These are phyloP conservation scores for Trametes cingulata DNA, from an alignment of 768 basidiomycete genomes.

Conservation along the genomic window DNA sequence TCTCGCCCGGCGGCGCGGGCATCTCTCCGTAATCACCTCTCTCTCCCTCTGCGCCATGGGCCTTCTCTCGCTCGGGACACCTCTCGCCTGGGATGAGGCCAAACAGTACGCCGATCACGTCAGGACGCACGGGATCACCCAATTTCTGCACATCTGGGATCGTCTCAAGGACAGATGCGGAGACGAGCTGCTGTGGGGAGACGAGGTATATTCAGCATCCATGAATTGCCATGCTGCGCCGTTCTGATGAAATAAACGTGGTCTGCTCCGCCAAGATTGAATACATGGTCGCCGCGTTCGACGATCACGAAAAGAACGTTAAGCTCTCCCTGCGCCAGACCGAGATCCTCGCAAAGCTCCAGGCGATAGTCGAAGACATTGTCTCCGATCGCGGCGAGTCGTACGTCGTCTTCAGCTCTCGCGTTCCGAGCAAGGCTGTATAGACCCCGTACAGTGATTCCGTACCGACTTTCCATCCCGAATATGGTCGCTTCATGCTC, in stretches of 20 bases:
- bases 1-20: slow-evolving; percentile 1
- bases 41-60: slow-evolving; percentile 61
- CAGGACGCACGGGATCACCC: slow-evolving; percentile 87
- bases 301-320: slow-evolving; percentile 76
- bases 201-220: slow-evolving; percentile 65
- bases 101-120: slow-evolving; percentile 89
- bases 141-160: slow-evolving; percentile 94
- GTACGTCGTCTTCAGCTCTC: slow-evolving; percentile 41
- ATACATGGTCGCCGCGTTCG: slow-evolving; percentile 91
- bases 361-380: slow-evolving; percentile 66
- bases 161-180: slow-evolving; percentile 87
- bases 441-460: slow-evolving; percentile 47
- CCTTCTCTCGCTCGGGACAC: slow-evolving; percentile 88
- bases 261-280: slow-evolving; percentile 68
- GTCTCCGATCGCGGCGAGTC: slow-evolving; percentile 56
- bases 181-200: slow-evolving; percentile 95
- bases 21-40: neutral
- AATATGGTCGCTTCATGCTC: slow-evolving; percentile 98
- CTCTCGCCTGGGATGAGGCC: slow-evolving; percentile 88
- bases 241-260: slow-evolving; percentile 19
- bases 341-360: slow-evolving; percentile 85
- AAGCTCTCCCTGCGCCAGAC: slow-evolving; percentile 92
- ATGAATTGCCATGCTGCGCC: slow-evolving; percentile 1
- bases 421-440: neutral
- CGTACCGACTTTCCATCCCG: slow-evolving; percentile 93